Conservation (phyloP, 768 basidiomycete genomes). For the Auricularia heimuer region DNA sequence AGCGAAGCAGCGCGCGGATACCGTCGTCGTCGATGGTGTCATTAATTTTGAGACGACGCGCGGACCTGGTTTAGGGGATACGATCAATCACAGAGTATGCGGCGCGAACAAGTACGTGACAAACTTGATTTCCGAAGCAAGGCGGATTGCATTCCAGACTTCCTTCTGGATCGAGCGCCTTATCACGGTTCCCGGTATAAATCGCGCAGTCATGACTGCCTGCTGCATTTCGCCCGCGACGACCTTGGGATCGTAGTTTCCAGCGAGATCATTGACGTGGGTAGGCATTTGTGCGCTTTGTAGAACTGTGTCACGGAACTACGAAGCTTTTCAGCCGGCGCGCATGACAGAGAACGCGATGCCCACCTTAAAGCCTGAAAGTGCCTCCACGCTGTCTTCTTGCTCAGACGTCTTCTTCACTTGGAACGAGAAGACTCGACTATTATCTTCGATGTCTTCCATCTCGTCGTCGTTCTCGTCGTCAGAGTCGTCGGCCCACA, state of each 20-base stretch:
- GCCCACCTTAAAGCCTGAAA: constrained; percentile 37
- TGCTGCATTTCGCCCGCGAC: too few species aligned
- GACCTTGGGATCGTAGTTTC: too few species aligned
- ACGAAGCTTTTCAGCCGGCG: background rate
- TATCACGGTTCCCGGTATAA: too few species aligned
- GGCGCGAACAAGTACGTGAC: too few species aligned
- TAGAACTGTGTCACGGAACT: background rate
- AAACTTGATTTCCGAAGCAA: too few species aligned
- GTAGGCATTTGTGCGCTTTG: background rate
- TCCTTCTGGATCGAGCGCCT: too few species aligned
- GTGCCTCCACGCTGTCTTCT: constrained; percentile 37
- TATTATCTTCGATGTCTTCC: constrained; percentile 32
- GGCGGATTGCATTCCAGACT: too few species aligned
- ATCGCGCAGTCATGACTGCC: too few species aligned
- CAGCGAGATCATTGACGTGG: too few species aligned
- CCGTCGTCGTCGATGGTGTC: background rate
- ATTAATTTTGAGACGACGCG: background rate
- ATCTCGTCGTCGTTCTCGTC: constrained; percentile 14
- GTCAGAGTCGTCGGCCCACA: constrained; percentile 31
- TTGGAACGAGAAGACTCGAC: constrained; percentile 43
- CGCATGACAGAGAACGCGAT: background rate
- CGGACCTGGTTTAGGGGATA: background rate
- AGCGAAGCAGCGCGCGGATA: background rate
- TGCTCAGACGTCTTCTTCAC: constrained; percentile 46
- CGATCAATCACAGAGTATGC: background rate